Conservation (phyloP, 345 rosid genomes). For the Camelina neglecta region DNA sequence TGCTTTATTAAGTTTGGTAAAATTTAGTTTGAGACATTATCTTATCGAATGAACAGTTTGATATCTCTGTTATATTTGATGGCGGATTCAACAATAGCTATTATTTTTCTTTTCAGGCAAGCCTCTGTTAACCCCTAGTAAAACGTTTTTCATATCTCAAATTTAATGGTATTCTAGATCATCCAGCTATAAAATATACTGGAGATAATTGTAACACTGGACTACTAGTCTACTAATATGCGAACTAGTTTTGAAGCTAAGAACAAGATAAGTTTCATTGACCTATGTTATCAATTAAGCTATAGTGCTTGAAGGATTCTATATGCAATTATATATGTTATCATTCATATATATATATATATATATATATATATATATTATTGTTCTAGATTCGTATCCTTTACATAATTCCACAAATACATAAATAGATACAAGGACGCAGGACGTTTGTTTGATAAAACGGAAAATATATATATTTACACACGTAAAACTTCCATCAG, state of each 20-base stretch:
- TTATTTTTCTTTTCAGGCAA: too few species aligned
- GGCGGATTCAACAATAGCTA: background rate
- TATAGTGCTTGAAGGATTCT: background rate
- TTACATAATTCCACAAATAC: constrained; percentile 16
- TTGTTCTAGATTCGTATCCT: background rate
- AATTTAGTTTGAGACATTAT: background rate
- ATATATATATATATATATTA: background rate
- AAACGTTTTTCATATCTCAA: background rate
- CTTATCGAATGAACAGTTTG: background rate
- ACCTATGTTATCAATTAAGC: background rate
- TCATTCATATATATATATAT: too few species aligned
- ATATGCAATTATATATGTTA: background rate
- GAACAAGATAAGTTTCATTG: background rate
- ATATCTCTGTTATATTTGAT: background rate
- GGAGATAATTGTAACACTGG: background rate
- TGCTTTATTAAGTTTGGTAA: background rate
- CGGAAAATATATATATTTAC: too few species aligned
- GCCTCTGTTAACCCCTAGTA: background rate
- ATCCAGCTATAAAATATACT: background rate
- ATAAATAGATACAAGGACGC: background rate
- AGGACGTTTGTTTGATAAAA: too few species aligned
- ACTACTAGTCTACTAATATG: background rate
- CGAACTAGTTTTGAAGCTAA: too few species aligned
- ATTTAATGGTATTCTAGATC: background rate
- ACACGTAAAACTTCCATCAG: constrained; percentile 12